phyloP scores from a whole-genome alignment of 768 basidiomycete genomes.

The Agrocybe chaxingu region DNA sequence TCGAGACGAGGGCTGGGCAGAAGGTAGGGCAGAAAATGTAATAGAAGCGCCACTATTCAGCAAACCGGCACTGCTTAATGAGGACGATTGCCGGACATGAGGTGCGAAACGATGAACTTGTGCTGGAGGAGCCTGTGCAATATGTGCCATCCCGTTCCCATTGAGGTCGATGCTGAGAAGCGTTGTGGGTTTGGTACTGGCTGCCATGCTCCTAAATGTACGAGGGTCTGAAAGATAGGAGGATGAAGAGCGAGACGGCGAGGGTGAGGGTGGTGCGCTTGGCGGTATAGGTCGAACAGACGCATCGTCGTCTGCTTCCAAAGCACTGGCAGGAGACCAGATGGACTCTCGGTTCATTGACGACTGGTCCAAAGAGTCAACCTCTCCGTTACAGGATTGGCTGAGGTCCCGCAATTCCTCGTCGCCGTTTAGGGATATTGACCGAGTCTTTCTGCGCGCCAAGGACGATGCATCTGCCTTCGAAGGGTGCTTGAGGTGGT shows the following conservation, averaged over 20 bases:
- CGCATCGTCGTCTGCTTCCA: slow-evolving; percentile 93
- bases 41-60: slow-evolving; percentile 55
- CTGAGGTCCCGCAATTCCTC: slow-evolving; percentile 41
- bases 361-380: slow-evolving; percentile 45
- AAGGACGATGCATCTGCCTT: slow-evolving; percentile 28
- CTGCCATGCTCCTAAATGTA: slow-evolving; percentile 79
- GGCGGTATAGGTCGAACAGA: slow-evolving; percentile 89
- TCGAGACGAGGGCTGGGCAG: slow-evolving; percentile 42
- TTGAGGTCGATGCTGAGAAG: slow-evolving; percentile 84
- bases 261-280: slow-evolving; percentile 82
- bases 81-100: slow-evolving; percentile 62
- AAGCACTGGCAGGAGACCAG: slow-evolving; percentile 73
- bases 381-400: slow-evolving; percentile 42
- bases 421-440: slow-evolving; percentile 61
- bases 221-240: slow-evolving; percentile 80
- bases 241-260: slow-evolving; percentile 79
- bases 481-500: slow-evolving; percentile 26
- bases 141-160: slow-evolving; percentile 83
- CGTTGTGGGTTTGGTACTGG: slow-evolving; percentile 94
- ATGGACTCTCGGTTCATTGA: slow-evolving; percentile 70
- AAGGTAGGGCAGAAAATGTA: slow-evolving; percentile 67
- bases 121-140: slow-evolving; percentile 73
- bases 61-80: slow-evolving; percentile 43
- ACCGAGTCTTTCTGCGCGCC: slow-evolving; percentile 45
- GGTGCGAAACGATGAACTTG: slow-evolving; percentile 48